Evolutionary conservation across 192 early-diverging fungal species (phyloP), one percentile per base, ranked within the genome.

Genomic region (Coemansia sp.): DNA sequence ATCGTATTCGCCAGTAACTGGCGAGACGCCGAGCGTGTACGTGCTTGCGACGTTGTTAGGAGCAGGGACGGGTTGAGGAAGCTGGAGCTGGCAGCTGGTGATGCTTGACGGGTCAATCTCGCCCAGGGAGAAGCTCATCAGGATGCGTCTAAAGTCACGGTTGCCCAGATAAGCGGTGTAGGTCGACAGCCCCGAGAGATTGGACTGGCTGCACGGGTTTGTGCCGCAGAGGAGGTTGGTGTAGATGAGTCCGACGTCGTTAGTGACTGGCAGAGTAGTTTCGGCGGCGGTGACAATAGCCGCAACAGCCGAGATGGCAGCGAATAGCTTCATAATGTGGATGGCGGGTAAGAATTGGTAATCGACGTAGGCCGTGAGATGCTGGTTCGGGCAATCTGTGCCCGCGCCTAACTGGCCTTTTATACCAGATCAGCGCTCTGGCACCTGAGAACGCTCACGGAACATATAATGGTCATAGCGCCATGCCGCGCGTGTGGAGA

Each of bases 91-190:
- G 22, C 42, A 43, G 1, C 19, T 22, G 22, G 42, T 22, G 0
- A 43, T 22, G 9, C 11, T 22, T 0, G 19, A 43, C 10, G 42
- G 19, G 23, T 43, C 42, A 21, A 21, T 10, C 11, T 43, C 11
- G 42, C 5, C 22, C 8, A 43, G 42, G 4, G 42, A 20, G 11
- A 63, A 70, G 40, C 67, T 44, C 67, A 70, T 63, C 21, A 70
- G 55, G 11, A 70, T 63, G 11, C 60, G 60, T 19, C 60, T 40
- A 19, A 55, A 53, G 29, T 70, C 60, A 6, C 49, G 40, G 56
- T 70, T 70, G 11, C 67, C 67, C 26, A 50, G 8, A 31, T 42
- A 70, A 3, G 67, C 60, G 3, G 40, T 70, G 41, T 70, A 70
- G 10, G 39, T 29, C 11, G 45, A 15, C 51, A 34, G 34, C 3